These are phyloP conservation scores for Pythium scleroteichum DNA, from an alignment of 352 stramenopile genomes.

Conservation along the genomic window DNA sequence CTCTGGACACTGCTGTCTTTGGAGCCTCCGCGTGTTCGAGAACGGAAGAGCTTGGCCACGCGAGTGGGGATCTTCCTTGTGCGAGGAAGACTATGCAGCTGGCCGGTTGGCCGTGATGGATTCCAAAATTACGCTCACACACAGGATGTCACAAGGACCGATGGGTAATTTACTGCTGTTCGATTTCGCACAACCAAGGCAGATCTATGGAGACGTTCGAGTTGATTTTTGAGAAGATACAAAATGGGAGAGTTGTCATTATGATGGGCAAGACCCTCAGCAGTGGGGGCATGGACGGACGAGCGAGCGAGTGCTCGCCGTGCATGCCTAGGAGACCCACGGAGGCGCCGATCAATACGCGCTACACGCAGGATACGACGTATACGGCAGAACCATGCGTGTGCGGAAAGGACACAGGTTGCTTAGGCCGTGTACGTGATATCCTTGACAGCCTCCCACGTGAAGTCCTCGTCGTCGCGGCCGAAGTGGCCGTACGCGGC, in stretches of 20 bases:
- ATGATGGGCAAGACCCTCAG: conserved; percentile 26
- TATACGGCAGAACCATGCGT: conserved; percentile 16
- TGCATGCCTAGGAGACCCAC: conserved; percentile 20
- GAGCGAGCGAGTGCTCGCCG: conserved; percentile 8
- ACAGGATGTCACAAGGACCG: no score
- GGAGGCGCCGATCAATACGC: conserved; percentile 27
- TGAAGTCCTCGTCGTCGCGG: conserved; percentile 98
- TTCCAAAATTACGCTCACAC: no score
- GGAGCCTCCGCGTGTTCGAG: no score
- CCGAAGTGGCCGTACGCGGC: conserved; percentile 99
- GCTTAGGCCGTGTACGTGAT: conserved; percentile 61
- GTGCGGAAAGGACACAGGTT: conserved; percentile 12
- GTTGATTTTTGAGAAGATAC: conserved; percentile 13
- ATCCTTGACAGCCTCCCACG: conserved; percentile 98
- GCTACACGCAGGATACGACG: conserved; percentile 24
- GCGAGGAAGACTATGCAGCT: no score
- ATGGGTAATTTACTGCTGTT: no score
- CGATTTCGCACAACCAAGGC: no score
- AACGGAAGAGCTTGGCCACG: no score
- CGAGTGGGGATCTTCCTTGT: no score
- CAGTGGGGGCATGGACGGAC: conserved; percentile 23
- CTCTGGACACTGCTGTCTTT: no score
- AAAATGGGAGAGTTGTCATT: conserved; percentile 24
- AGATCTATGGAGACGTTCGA: conserved; percentile 10
- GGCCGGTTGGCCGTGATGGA: no score